Evolutionary conservation across 2,329 filamentous ascomycete genomes (phyloP), one percentile per base, ranked within the genome.

Genomic region (Hyphodiscus sp.): DNA sequence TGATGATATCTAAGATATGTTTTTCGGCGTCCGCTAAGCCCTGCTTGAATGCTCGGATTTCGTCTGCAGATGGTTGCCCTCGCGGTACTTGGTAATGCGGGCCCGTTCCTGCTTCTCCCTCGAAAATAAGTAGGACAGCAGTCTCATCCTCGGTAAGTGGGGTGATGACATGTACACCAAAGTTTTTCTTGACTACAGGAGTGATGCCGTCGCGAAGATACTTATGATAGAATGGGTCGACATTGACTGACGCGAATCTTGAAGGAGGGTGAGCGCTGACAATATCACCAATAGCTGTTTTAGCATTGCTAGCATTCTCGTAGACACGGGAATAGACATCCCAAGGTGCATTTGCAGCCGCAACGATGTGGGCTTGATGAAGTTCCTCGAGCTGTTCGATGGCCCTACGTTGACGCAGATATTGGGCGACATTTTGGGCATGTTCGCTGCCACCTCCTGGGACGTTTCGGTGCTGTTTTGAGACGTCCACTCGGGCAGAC

Each of bases 321-420:
- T 86, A 85, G 64, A 96, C 88, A 41, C 87, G 81, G 7, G 89
- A 89, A 71, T 91, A 96, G 51, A 97, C 80, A 68, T 96, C 86
- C 90, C 91, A 96, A 0, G 85, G 85, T 45, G 86, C 81, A 11
- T 87, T 81, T 11, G 83, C 83, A 38, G 90, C 89, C 1, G 91
- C 85, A 63, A 92, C 88, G 68, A 97, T 95, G 69, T 89, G 88
- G n/a, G 91, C 86, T 65, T 87, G 81, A 70, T 96, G 89, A 47
- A 81, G 73, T 55, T 80, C 82, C 74, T 96, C 91, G 15, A 99
- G 78, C 49, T 90, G 83, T 62, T 89, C 82, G 63, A 97, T 86
- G 62, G 92, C 88, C 63, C 84, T 81, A 45, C 89, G 86, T 65
- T 94, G 83, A 52, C 85, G 85, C 49, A 97, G 78, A 71, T 99